These are phyloP conservation scores for Diaporthe australafricana DNA, from an alignment of 2,329 filamentous ascomycete genomes.

Conservation along the genomic window DNA sequence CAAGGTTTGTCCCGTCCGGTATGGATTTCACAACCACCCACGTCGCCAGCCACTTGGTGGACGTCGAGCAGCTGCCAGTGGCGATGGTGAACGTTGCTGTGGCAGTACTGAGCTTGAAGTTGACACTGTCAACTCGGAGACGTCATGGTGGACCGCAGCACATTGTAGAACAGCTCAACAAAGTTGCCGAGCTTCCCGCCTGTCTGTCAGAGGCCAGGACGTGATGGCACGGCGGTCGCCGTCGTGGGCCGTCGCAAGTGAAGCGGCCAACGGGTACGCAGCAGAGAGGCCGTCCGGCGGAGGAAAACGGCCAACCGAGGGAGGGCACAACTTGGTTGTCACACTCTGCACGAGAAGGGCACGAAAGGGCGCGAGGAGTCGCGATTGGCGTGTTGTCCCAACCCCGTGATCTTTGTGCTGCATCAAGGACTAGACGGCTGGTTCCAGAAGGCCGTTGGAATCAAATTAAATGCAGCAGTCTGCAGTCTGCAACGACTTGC, in stretches of 20 bases:
- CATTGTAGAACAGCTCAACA: neutral
- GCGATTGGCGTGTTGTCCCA: neutral
- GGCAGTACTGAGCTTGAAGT: neutral
- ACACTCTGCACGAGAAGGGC: neutral
- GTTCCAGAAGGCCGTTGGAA: conserved; percentile 21
- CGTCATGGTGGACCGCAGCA: neutral
- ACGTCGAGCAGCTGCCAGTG: neutral
- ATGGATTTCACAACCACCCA: neutral
- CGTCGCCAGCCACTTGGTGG: neutral
- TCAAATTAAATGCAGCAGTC: neutral
- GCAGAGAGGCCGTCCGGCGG: neutral
- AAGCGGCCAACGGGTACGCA: neutral
- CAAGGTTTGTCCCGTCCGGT: neutral
- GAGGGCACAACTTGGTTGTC: conserved; percentile 6
- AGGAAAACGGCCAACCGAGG: neutral
- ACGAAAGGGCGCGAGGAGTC: neutral
- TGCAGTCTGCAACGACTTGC: neutral
- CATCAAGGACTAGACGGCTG: neutral
- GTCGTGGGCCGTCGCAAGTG: neutral
- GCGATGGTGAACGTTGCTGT: neutral
- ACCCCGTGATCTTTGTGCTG: neutral
- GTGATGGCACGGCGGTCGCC: neutral
- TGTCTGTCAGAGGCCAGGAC: too few species aligned
- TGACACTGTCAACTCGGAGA: neutral
- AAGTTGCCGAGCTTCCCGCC: neutral